Conservation (phyloP, 129 eudicot genomes). For the Saposhnikovia divaricata region DNA sequence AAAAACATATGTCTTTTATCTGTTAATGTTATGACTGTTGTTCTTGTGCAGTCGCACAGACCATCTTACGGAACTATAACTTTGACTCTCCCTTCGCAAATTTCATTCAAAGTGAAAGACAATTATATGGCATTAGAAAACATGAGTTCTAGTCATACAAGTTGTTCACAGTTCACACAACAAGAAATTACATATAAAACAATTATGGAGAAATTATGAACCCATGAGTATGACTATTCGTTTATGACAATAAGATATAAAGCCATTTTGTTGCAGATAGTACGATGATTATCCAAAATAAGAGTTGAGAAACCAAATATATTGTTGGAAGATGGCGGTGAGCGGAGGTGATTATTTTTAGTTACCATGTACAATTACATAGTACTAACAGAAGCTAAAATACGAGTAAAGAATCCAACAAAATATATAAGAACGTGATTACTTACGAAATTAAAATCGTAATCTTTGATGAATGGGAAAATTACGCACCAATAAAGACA, state of each 20-base stretch:
- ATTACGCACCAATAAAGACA: conserved; percentile 63
- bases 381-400: neutral
- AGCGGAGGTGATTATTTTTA: neutral
- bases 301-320: neutral
- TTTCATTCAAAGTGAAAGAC: neutral
- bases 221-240: neutral
- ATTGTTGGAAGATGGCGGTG: neutral
- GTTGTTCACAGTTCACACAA: neutral
- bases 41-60: neutral
- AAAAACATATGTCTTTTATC: neutral
- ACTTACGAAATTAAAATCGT: conserved; percentile 63
- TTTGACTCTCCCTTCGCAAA: neutral
- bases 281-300: neutral
- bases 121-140: neutral
- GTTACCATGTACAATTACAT: neutral
- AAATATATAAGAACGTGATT: conserved; percentile 2
- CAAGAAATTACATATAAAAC: neutral
- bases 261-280: neutral
- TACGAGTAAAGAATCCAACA: neutral
- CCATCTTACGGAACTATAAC: neutral
- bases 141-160: neutral
- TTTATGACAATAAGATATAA: neutral
- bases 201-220: neutral
- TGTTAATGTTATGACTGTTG: neutral
- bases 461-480: conserved; percentile 59